Evolutionary conservation across 202 grass and related monocot genomes (phyloP), one percentile per base, ranked within the genome.

Genomic region (Panicum virgatum): DNA sequence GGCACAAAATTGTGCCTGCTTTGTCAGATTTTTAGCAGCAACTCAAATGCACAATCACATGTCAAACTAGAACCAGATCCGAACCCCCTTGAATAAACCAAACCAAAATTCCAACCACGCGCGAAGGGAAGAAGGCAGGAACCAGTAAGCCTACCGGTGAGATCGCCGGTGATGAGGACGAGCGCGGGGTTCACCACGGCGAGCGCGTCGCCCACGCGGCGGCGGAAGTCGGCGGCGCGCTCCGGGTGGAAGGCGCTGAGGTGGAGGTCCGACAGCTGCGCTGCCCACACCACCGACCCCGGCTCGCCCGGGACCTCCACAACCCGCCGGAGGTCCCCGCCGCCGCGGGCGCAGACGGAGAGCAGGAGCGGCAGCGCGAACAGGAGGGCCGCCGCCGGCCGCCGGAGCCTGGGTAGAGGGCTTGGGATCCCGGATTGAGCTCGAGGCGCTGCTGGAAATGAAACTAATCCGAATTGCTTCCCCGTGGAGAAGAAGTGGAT

Each of bases 101-200:
- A 53, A n/a, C 38, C 9, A 5, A 77, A 45, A 26, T 60, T 15
- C 0, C 42, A 19, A 14, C 19, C 25, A 16, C 9, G n/a, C 6
- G 8, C 12, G 45, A n/a, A 9, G n/a, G 9, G 2, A 81, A 14
- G 1, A 34, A 6, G 19, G 12, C 12, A 44, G 65, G 36, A 72
- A n/a, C n/a, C n/a, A n/a, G n/a, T n/a, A n/a, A 29, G 68, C 58
- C 11, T 58, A 90, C 88, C 88, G 12, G 80, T 90, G 69, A 90
- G 88, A 46, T 90, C 88, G 62, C 88, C 88, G 44, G 88, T 83
- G 84, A 90, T 80, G 80, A 90, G 84, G 37, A 90, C 88, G 61
- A 90, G 68, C 3, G 80, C 81, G 40, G 88, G 88, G 30, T 86
- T 79, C 10, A 90, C 85, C 74, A 83, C 48, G 20, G 73, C 72